Evolutionary conservation across 179 eudicot genomes (phyloP), one percentile per base, ranked within the genome.

Genomic region (Pouteria campechiana): DNA sequence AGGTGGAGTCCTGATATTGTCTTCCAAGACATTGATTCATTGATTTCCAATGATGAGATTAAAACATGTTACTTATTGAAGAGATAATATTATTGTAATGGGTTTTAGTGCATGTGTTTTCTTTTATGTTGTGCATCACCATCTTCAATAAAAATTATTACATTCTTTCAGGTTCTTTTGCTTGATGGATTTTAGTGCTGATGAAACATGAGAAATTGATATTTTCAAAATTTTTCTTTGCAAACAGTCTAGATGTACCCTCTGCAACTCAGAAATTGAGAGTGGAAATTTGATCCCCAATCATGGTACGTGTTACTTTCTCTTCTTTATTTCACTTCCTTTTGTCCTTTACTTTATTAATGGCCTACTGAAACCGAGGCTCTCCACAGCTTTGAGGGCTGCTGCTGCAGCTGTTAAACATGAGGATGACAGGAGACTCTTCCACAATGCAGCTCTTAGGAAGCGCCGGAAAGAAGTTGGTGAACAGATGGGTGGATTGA

Each of bases 381-480:
- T 46, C 15, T 50, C 24, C 44, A 37, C 75, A 87, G 96, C 90
- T 68, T 35, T 87, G 59, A 83, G 96, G 77, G 83, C 90, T 38
- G 96, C 96, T 1, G 93, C 96, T 45, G 62, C 64, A 44, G 79
- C 80, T 45, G 93, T 85, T 47, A 85, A 66, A 70, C 74, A 67
- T 12, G 93, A 83, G 68, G 94, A 87, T 68, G 90, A 87, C 31
- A 68, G 73, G 32, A 67, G 94, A 54, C 81, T 87, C 32, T 87
- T 87, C 58, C 83, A 74, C 52, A 74, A 76, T 56, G 72, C 94
- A 44, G 53, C 81, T 35, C 74, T 75, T 17, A 67, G 93, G 37
- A 86, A 86, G 63, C 83, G 83, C 21, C 67, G 93, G n/a, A 86
- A 70, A 70, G 93, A 86, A 62, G 51, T 63, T 35, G 81, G 81